Evolutionary conservation across 2,329 filamentous ascomycete genomes (phyloP).

Genomic region (Claviceps fusiformis): DNA sequence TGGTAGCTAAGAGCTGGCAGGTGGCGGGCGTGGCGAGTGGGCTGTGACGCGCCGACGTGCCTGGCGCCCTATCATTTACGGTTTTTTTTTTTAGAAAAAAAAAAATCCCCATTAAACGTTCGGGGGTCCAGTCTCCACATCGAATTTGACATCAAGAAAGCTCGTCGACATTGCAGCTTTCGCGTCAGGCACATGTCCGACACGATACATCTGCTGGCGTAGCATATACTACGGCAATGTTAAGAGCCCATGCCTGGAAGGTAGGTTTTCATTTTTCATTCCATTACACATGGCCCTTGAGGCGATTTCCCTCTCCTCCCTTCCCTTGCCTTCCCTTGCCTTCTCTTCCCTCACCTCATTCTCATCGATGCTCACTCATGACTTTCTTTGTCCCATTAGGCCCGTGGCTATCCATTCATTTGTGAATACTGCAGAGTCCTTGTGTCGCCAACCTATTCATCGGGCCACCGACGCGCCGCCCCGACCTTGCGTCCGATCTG

Average conservation of each 20-base stretch:
- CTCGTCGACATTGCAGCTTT: not conserved
- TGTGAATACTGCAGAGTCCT: constrained; percentile 26
- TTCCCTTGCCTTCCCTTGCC: no score
- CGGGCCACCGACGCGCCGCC: not conserved
- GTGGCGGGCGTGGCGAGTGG: no score
- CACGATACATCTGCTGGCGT: not conserved
- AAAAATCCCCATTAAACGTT: not conserved
- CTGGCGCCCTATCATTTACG: no score
- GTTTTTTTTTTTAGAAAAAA: not conserved
- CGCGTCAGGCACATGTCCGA: not conserved
- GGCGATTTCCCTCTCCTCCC: not conserved
- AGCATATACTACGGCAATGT: constrained; percentile 21
- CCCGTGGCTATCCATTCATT: constrained; percentile 25
- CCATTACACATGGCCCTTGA: not conserved
- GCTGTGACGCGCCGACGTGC: no score
- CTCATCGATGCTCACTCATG: constrained; percentile 4
- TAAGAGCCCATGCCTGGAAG: constrained; percentile 28
- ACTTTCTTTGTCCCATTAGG: constrained; percentile 12
- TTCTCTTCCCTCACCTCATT: not conserved
- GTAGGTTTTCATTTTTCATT: constrained; percentile 11
- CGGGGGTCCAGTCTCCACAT: not conserved
- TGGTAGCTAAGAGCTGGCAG: no score
- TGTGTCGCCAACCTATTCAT: constrained; percentile 11
- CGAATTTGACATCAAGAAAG: not conserved
- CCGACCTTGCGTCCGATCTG: not conserved